These are phyloP conservation scores for Xylariaceae sp. DNA, from an alignment of 2,329 filamentous ascomycete genomes.

Conservation along the genomic window DNA sequence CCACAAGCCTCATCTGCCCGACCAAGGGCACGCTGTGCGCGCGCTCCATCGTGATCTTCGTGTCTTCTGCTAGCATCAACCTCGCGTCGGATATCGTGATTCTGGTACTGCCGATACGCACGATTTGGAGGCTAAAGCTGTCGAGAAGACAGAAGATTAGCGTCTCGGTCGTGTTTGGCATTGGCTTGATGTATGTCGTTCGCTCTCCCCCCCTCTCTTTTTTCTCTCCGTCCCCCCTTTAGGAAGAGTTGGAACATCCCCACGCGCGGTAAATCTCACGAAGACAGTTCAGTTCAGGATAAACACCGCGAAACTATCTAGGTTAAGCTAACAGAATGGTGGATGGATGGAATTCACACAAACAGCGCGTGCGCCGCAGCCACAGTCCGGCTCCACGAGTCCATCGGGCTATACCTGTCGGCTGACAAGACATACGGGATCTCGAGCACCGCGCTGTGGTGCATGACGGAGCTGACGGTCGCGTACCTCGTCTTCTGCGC, in stretches of 20 bases:
- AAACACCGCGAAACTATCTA: neutral
- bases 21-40: slow-evolving; percentile 27
- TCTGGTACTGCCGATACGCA: slow-evolving; percentile 27
- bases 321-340: neutral
- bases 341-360: slow-evolving; percentile 1
- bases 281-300: too few relatives aligned
- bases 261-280: too few relatives aligned
- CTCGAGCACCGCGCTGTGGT: slow-evolving; percentile 1
- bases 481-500: slow-evolving; percentile 4
- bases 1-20: slow-evolving; percentile 22
- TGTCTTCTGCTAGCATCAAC: slow-evolving; percentile 22
- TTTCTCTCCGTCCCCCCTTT: too few relatives aligned
- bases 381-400: neutral
- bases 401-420: neutral
- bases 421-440: neutral
- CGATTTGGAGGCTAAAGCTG: slow-evolving; percentile 25
- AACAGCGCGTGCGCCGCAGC: neutral
- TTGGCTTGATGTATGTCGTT: slow-evolving; percentile 6
- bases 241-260: too few relatives aligned
- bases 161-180: slow-evolving; percentile 5
- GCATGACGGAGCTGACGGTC: slow-evolving; percentile 2
- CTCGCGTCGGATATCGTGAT: slow-evolving; percentile 26
- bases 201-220: neutral
- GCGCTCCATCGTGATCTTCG: slow-evolving; percentile 13
- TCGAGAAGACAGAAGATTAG: slow-evolving; percentile 4